Conservation (phyloP, 306 rosid genomes). For the Castanospermum australe region DNA sequence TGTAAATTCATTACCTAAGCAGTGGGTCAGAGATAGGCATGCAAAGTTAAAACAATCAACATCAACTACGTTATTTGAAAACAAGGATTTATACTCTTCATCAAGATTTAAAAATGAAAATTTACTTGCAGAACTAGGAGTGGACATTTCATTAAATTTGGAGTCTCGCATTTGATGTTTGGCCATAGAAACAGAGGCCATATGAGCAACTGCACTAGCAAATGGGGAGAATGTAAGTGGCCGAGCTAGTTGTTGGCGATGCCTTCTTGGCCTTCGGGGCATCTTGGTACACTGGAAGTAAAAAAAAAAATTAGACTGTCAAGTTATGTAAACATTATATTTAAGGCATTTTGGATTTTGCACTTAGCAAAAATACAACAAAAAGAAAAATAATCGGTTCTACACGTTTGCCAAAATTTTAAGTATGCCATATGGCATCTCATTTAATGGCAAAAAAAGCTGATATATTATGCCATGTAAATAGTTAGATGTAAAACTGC, state of each 20-base stretch:
- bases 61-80: not conserved
- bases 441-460: not conserved
- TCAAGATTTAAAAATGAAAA: not conserved
- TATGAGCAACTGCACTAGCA: conserved; percentile 50
- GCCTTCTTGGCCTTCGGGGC: conserved; percentile 52
- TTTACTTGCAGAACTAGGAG: conserved; percentile 28
- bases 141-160: conserved; percentile 22
- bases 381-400: no score
- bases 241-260: conserved; percentile 17
- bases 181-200: conserved; percentile 18
- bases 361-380: no score
- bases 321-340: not conserved
- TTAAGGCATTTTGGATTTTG: not conserved
- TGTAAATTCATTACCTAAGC: conserved; percentile 38
- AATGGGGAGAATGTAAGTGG: conserved; percentile 71
- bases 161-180: conserved; percentile 23
- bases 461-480: not conserved
- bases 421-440: not conserved
- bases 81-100: not conserved
- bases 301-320: not conserved
- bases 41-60: conserved; percentile 11
- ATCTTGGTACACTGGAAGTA: conserved; percentile 27
- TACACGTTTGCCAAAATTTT: not conserved
- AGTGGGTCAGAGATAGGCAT: not conserved
- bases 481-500: not conserved